Percentiles rank a stretch among this genome's conserved stretches.
These are phyloP conservation scores for Infundibulicybe gibba DNA, from an alignment of 768 basidiomycete species.

Conservation along the genomic window DNA sequence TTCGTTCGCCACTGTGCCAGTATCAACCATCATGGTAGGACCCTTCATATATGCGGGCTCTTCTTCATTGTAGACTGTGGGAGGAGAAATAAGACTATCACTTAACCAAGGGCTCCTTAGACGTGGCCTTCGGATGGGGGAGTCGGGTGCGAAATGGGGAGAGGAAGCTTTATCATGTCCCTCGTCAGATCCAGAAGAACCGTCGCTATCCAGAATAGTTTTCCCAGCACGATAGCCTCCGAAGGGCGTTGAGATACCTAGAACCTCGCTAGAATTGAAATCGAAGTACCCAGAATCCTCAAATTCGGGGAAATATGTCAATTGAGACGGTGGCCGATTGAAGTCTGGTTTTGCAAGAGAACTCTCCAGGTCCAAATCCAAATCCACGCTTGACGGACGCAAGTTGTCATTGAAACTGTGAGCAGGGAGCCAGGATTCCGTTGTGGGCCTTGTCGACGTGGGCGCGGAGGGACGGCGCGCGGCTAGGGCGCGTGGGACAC, in stretches of 20 bases:
- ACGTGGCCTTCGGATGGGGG: conserved; percentile 3
- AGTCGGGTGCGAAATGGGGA: conserved; percentile 1
- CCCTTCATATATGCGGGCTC: neutral
- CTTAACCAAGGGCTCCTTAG: conserved; percentile 29
- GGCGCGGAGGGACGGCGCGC: conserved; percentile 22
- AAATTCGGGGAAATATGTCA: conserved; percentile 17
- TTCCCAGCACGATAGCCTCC: conserved; percentile 3
- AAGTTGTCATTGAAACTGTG: conserved; percentile 4
- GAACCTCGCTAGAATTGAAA: conserved; percentile 15
- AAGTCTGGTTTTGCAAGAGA: conserved; percentile 28
- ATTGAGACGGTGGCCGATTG: conserved; percentile 37
- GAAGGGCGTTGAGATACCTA: conserved; percentile 26
- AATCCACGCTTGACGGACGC: conserved; percentile 4
- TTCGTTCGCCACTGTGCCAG: conserved; percentile 9
- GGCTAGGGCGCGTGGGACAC: conserved; percentile 2
- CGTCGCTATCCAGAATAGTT: neutral
- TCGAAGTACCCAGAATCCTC: conserved; percentile 6
- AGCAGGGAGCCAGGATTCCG: conserved; percentile 12
- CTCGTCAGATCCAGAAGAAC: neutral
- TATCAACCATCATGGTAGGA: neutral
- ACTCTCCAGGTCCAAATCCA: neutral
- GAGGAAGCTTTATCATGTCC: neutral
- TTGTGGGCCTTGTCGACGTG: conserved; percentile 14
- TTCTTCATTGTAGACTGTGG: conserved; percentile 24
- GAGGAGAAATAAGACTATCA: conserved; percentile 41